Percentiles rank a stretch among this genome's conserved stretches.
These are phyloP conservation scores for Xylariaceae sp. DNA, from an alignment of 2,329 filamentous ascomycete species.

Conservation along the genomic window DNA sequence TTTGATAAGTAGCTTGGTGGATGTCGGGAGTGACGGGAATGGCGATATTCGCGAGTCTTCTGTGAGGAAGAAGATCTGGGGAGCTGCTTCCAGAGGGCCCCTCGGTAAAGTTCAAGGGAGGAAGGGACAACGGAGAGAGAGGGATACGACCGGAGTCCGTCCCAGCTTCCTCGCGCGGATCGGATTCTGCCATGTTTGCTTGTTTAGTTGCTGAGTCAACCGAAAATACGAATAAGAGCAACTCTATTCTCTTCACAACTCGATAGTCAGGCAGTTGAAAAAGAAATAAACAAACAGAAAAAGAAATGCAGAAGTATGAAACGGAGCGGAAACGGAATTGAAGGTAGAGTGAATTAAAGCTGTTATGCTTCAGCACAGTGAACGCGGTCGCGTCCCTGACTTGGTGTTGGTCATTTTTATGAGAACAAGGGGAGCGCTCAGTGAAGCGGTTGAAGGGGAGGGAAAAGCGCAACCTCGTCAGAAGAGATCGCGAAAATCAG, in stretches of 20 bases:
- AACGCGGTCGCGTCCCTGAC: background rate
- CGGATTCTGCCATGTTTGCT: constrained; percentile 24
- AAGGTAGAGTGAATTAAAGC: background rate
- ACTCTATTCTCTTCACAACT: background rate
- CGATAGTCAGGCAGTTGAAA: background rate
- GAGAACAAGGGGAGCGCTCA: too few relatives aligned
- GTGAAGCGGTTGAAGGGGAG: background rate
- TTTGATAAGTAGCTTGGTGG: constrained; percentile 30
- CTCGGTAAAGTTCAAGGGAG: background rate
- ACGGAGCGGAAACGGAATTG: background rate
- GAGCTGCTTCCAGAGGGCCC: constrained; percentile 2
- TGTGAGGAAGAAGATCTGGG: constrained; percentile 33
- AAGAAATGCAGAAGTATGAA: background rate
- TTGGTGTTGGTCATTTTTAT: background rate
- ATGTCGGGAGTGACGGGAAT: constrained; percentile 42
- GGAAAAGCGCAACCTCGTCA: background rate
- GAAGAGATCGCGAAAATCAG: background rate
- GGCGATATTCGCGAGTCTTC: constrained; percentile 31
- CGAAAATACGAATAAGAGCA: background rate
- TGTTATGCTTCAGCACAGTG: background rate
- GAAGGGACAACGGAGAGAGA: constrained; percentile 13
- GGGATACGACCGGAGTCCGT: constrained; percentile 18
- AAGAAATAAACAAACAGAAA: background rate
- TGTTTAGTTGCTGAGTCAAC: constrained; percentile 17
- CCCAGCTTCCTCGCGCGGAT: constrained; percentile 3